Base-by-base conservation (phyloP, 257 asterid species). In the Solanum etuberosum region DNA sequence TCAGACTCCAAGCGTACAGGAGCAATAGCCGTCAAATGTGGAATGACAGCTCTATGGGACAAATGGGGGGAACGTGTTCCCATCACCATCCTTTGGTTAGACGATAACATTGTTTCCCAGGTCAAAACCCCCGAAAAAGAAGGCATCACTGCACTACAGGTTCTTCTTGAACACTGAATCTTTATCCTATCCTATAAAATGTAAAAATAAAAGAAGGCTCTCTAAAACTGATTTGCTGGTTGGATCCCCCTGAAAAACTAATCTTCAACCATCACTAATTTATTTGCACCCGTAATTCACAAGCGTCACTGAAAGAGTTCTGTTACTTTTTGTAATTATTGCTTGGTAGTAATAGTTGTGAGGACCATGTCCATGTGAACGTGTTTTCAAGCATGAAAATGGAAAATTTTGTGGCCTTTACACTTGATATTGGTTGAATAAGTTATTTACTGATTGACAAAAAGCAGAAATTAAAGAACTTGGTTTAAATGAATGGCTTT, bases 1-100 rank as follows among this genome's bases (percentile, higher is more conserved):
- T 90, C 84, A 18, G 84, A 85, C 34, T 96, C 98, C 11, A 96
- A 91, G 84, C 90, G 98, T 61, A 92, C 98, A 4, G 99, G 99
- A 25, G 91, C 94, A n/a, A 94, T 96, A 85, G 99, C 98, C 65
- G 86, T 96, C 37, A 96, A 96, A 86, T 96, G 98, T 83, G 98
- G 99, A 74, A 96, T 96, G 99, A 95, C 97, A 67, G 98, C 98
- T n/a, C 78, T 96, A 57, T 96, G 99, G 99, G 98, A 96, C 87
- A 96, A 95, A 90, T 96, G 98, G 99, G 99, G 99, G 21, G 96
- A 93, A 10, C 90, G 98, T 85, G 48, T 95, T 86, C 99, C 98
- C 6, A 94, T 96, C 25, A 86, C 98, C 3, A 88, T 96, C 76
- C 98, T 96, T 11, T 94, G 98, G 96, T 54, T 96, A 90, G 98